Base-by-base conservation (phyloP, 768 basidiomycete species). In the Mycena vitilis region DNA sequence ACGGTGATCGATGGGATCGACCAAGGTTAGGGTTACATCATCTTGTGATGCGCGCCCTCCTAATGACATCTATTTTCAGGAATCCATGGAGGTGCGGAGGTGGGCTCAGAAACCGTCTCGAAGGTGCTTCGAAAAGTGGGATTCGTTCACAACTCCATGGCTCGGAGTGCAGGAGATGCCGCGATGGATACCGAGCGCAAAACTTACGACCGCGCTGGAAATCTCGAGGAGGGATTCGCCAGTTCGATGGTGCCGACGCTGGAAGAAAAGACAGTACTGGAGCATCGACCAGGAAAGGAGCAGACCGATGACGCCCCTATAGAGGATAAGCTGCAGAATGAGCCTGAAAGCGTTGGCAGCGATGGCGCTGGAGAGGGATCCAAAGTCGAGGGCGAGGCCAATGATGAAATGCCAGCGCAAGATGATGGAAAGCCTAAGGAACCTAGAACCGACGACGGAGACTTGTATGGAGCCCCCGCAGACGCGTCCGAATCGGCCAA, bases 161-260 rank as follows among this genome's bases (percentile, higher is more conserved):
- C 83, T 47, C 78, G 81, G 36, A 80, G 76, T 12, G 80, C 78
- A 0, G 85, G 82, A 10, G 87, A 85, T 40, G 74, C 80, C 38
- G 76, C 76, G 0, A 64, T 88, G 51, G 81, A 83, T 36, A 82
- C 81, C 30, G 89, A 90, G 71, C 84, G 87, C 18, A 84, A 81
- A 66, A 87, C 87, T 18, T 86, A 76, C 73, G 84, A 83, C 49
- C 79, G 80, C n/a, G 83, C 87, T 9, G 88, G 89, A 22, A 70
- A 85, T 66, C 79, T 85, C 67, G 78, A 80, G 25, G 80, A 82
- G 13, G 89, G 90, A 2, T 91, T 93, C 75, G 84, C 89, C 0
- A 86, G 87, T 65, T 79, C 88, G 1, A 82, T 86, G 9, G 87
- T 92, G 1, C 92, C 92, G 2, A 91, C 88, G 0, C 75, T 92